Percentiles rank a stretch among this genome's conserved stretches.
Evolutionary conservation across 2,329 filamentous ascomycete genomes (phyloP).

Genomic region (Immersiporthe knoxdaviesiana): DNA sequence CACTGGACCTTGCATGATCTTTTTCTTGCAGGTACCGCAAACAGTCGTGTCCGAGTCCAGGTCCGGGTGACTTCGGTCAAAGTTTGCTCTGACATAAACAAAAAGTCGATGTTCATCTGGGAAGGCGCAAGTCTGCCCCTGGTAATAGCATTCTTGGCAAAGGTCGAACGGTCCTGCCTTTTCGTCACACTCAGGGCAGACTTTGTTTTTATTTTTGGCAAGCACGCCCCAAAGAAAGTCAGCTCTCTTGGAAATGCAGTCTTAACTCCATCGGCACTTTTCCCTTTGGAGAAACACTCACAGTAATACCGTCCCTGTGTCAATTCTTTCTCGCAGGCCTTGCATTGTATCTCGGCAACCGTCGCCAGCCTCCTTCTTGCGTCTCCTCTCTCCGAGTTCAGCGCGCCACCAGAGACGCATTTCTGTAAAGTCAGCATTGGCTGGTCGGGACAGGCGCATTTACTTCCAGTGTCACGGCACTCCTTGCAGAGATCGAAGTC

Average conservation of each 20-base stretch:
- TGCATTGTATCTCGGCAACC: conserved; percentile 21
- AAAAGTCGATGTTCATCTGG: conserved; percentile 23
- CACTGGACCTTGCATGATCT: conserved; percentile 24
- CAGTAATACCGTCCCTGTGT: conserved; percentile 27
- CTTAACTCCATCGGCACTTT: not conserved
- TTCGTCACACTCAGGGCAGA: conserved; percentile 26
- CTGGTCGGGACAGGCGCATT: conserved; percentile 21
- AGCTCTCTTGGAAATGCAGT: not conserved
- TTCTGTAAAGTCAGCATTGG: conserved; percentile 27
- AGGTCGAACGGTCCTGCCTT: conserved; percentile 16
- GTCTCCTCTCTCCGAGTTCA: conserved; percentile 24
- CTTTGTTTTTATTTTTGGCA: not conserved
- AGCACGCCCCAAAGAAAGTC: not conserved
- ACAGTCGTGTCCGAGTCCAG: conserved; percentile 16
- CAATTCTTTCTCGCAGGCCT: conserved; percentile 16
- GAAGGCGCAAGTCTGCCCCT: conserved; percentile 21
- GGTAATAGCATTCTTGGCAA: conserved; percentile 26
- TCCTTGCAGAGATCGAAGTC: conserved; percentile 28
- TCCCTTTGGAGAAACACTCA: not conserved
- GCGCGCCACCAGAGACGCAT: conserved; percentile 21
- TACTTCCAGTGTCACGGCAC: conserved; percentile 20
- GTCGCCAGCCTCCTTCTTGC: conserved; percentile 24
- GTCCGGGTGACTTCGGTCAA: conserved; percentile 20
- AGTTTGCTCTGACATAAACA: conserved; percentile 26
- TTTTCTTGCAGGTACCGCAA: conserved; percentile 17